A percentile compares a stretch with the other conserved stretches of the same genome.
Evolutionary conservation across 495 filamentous ascomycete species (phyloP).

Genomic region (Elasticomyces elasticus): DNA sequence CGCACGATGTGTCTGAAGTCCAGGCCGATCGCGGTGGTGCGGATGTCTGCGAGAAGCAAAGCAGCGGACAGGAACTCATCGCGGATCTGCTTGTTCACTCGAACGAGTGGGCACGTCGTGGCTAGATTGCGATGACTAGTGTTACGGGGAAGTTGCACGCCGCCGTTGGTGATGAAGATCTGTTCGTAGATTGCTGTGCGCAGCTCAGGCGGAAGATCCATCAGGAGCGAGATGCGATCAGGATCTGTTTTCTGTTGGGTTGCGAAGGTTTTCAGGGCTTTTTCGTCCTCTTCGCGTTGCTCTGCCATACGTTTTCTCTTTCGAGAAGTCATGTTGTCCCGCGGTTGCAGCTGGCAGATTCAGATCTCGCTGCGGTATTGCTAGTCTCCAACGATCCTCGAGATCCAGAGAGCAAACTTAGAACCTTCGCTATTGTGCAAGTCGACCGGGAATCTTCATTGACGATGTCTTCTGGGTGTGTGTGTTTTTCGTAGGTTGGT

Average conservation of each 20-base stretch:
- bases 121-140: neutral
- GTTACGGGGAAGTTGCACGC: neutral
- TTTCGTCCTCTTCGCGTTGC: too few relatives aligned
- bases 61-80: neutral
- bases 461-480: too few relatives aligned
- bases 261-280: neutral
- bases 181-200: constrained; percentile 2
- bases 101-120: neutral
- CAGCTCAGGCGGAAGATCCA: constrained; percentile 5
- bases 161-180: neutral
- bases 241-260: neutral
- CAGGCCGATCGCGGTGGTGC: neutral
- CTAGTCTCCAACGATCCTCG: too few relatives aligned
- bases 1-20: constrained; percentile 2
- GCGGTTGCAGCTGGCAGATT: too few relatives aligned
- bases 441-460: too few relatives aligned
- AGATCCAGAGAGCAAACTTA: too few relatives aligned
- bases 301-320: too few relatives aligned
- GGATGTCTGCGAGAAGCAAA: neutral
- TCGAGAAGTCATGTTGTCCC: too few relatives aligned
- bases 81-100: constrained; percentile 7
- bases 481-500: too few relatives aligned
- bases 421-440: too few relatives aligned
- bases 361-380: too few relatives aligned
- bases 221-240: neutral